Conservation (phyloP, 768 basidiomycete genomes). For the Boletales sp. region DNA sequence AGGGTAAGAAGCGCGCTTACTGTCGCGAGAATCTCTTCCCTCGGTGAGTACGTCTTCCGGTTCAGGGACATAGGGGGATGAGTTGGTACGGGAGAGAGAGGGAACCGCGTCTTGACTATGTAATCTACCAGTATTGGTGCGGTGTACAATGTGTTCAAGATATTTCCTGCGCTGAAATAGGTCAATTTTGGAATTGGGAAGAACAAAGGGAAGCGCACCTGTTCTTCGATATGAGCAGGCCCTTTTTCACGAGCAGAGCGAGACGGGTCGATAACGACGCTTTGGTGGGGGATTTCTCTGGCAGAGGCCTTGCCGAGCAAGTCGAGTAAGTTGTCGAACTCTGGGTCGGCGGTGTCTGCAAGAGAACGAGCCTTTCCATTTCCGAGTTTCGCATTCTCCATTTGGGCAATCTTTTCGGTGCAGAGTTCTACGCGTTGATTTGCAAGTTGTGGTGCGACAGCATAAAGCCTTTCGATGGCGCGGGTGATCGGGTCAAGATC, state of each 20-base stretch:
- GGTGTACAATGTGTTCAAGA: constrained; percentile 67
- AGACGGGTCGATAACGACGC: constrained; percentile 61
- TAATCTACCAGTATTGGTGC: constrained; percentile 71
- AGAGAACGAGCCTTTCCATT: constrained; percentile 46
- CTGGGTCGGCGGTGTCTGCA: constrained; percentile 33
- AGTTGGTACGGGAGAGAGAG: constrained; percentile 29
- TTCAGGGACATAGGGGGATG: constrained; percentile 23
- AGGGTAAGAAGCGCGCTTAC: constrained; percentile 22
- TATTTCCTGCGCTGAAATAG: constrained; percentile 62
- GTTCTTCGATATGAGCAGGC: constrained; percentile 54
- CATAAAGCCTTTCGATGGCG: constrained; percentile 88
- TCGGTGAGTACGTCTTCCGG: neutral
- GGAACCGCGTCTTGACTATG: constrained; percentile 74
- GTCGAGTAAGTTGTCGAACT: constrained; percentile 70
- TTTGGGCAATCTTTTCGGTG: constrained; percentile 61
- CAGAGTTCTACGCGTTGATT: constrained; percentile 93
- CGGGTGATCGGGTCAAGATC: constrained; percentile 83
- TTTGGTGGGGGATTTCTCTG: constrained; percentile 65
- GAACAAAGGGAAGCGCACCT: constrained; percentile 41
- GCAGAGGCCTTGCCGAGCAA: constrained; percentile 68
- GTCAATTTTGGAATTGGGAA: constrained; percentile 6
- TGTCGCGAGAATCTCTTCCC: constrained; percentile 9
- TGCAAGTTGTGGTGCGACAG: constrained; percentile 81
- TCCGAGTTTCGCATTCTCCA: constrained; percentile 65
- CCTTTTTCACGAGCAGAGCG: constrained; percentile 51